Evolutionary conservation across 345 rosid genomes (phyloP), one percentile per base, ranked within the genome.

Genomic region (Boechera divaricarpa): DNA sequence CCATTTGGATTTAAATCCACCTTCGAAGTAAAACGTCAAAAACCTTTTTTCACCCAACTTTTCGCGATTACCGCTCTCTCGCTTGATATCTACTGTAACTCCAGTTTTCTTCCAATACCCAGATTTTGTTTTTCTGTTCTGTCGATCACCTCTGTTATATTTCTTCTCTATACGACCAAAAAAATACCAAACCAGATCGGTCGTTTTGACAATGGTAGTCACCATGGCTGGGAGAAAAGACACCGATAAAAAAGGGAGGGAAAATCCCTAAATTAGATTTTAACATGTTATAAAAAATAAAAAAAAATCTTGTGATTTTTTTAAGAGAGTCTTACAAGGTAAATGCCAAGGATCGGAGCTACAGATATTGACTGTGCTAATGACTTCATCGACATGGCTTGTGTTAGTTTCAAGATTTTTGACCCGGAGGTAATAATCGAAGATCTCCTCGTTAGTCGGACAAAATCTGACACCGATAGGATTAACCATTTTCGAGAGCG

Each of bases 1-100:
- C 77, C 77, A 89, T 0, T 55, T 16, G 1, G 85, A 76, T 48
- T 66, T 73, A 8, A 0, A 9, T 38, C 68, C 69, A 2, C 36
- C 56, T 58, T 57, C 11, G 64, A 3, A 8, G 6, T 83, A 58
- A 70, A 83, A 88, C 72, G 81, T 82, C 35, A 88, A 64, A 21
- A 81, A 74, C 77, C 79, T 86, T 76, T 74, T 88, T 8, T 56
- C 73, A 41, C 92, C 92, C 8, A 86, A 79, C 65, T 64, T 64
- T 4, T 15, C 8, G 2, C 47, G 11, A 0, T 47, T 33, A 7
- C 61, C 65, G 10, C 15, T 66, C 48, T 64, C 58, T 0, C 28
- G 33, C 18, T 10, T 66, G 65, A 86, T 60, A 0, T 5, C 2
- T 6, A 80, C 74, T 9, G 74, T 77, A 21, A 9, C 36, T 11